Evolutionary conservation across 2,329 filamentous ascomycete genomes (phyloP).

Genomic region (Diaporthe amygdali): DNA sequence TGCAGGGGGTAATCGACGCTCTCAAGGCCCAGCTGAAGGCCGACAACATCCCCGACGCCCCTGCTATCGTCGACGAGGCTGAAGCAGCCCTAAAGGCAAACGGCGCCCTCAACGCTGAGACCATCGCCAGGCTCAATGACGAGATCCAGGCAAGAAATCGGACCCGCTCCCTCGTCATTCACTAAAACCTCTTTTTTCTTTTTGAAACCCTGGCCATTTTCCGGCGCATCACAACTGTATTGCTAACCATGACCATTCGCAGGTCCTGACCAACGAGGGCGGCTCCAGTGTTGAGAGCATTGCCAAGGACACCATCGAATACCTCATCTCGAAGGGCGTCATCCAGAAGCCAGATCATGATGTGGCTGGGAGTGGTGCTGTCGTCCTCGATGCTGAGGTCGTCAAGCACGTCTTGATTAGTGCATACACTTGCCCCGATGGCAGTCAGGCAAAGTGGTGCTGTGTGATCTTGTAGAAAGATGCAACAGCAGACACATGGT

Average conservation of each 20-base stretch:
- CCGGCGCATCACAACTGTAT: neutral
- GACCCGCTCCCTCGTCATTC: no score
- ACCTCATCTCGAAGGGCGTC: neutral
- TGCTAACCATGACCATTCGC: neutral
- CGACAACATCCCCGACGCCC: neutral
- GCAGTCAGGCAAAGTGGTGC: neutral
- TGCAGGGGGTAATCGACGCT: neutral
- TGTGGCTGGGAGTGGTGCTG: no score
- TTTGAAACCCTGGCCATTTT: no score
- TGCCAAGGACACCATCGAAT: neutral
- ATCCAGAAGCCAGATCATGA: neutral
- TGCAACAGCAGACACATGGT: no score
- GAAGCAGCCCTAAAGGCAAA: neutral
- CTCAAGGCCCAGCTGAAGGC: neutral
- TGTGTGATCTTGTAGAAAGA: neutral
- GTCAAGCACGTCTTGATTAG: neutral
- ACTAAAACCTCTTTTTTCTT: neutral
- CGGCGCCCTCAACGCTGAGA: no score
- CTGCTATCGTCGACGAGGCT: neutral
- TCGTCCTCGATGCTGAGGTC: neutral
- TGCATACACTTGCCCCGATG: neutral
- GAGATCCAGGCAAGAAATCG: neutral
- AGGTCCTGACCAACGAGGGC: neutral
- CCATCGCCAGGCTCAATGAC: neutral
- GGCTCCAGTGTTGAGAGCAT: neutral